Evolutionary conservation across 139 green algal genomes (phyloP).

Genomic region (Chlamydomonas schloesseri): DNA sequence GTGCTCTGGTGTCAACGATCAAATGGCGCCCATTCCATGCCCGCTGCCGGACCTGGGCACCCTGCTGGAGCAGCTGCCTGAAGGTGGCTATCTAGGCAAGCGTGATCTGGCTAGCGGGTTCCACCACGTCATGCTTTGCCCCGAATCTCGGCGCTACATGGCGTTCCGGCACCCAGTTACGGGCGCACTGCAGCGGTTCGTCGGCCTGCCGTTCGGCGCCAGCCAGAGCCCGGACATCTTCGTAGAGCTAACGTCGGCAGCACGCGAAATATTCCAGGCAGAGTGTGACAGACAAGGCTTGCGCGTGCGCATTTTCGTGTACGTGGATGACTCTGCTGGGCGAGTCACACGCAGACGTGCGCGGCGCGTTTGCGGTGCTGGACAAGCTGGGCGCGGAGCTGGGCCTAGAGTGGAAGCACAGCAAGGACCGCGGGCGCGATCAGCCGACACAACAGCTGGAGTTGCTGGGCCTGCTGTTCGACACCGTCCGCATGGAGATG

Average conservation of each 20-base stretch:
- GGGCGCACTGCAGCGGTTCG: background rate
- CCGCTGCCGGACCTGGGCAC: background rate
- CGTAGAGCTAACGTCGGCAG: background rate
- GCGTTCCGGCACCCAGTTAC: slow-evolving; percentile 20
- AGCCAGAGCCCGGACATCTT: slow-evolving; percentile 29
- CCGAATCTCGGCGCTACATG: slow-evolving; percentile 19
- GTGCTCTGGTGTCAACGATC: slow-evolving; percentile 3
- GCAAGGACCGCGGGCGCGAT: background rate
- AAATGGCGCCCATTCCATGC: slow-evolving; percentile 27
- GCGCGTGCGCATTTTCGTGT: background rate
- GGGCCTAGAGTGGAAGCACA: background rate
- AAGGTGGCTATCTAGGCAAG: background rate
- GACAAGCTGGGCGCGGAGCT: background rate
- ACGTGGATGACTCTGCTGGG: background rate
- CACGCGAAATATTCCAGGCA: background rate
- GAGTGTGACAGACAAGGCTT: background rate
- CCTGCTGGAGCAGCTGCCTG: background rate
- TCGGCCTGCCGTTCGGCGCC: slow-evolving; percentile 18
- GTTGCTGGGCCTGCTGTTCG: slow-evolving; percentile 1
- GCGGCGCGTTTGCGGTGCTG: background rate
- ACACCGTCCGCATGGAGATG: background rate
- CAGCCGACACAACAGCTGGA: background rate
- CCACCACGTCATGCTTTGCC: background rate
- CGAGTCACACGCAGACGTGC: background rate
- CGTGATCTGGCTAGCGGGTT: slow-evolving; percentile 24